Evolutionary conservation across 345 rosid species (phyloP).

Genomic region (Dimocarpus longan): DNA sequence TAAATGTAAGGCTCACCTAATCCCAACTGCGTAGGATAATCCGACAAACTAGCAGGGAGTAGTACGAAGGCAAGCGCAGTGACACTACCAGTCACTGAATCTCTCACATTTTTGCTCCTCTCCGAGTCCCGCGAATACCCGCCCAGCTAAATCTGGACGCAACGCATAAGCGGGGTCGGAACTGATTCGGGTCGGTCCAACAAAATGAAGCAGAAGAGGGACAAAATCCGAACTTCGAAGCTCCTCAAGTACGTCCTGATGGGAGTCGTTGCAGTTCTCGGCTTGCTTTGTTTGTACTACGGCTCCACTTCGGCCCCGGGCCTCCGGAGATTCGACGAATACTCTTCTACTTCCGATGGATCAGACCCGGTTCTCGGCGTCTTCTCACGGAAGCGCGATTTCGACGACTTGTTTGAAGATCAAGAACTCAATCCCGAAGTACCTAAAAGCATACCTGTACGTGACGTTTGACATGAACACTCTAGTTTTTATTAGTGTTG

Average conservation of each 20-base stretch:
- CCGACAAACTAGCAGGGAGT: too few relatives aligned
- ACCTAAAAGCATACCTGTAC: slow-evolving; percentile 73
- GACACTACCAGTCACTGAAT: too few relatives aligned
- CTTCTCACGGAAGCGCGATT: slow-evolving; percentile 26
- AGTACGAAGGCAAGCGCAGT: not conserved
- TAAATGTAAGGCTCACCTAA: not conserved
- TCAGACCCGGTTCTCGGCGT: slow-evolving; percentile 44
- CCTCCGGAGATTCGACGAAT: slow-evolving; percentile 53
- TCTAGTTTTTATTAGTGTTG: not conserved
- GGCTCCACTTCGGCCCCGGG: slow-evolving; percentile 81
- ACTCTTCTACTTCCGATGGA: slow-evolving; percentile 37
- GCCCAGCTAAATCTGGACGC: not conserved
- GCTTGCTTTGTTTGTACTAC: slow-evolving; percentile 70
- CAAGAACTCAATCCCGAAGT: slow-evolving; percentile 37
- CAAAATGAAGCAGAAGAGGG: slow-evolving; percentile 60
- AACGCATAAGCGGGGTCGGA: not conserved
- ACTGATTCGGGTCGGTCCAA: not conserved
- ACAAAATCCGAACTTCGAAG: slow-evolving; percentile 47
- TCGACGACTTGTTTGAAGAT: slow-evolving; percentile 42
- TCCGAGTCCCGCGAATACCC: not conserved
- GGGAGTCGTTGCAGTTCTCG: slow-evolving; percentile 60
- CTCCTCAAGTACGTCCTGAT: slow-evolving; percentile 57
- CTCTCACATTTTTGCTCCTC: not conserved
- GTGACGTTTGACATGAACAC: slow-evolving; percentile 8
- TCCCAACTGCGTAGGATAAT: not conserved